Conservation (phyloP, 345 rosid genomes). For the Populus ilicifolia region DNA sequence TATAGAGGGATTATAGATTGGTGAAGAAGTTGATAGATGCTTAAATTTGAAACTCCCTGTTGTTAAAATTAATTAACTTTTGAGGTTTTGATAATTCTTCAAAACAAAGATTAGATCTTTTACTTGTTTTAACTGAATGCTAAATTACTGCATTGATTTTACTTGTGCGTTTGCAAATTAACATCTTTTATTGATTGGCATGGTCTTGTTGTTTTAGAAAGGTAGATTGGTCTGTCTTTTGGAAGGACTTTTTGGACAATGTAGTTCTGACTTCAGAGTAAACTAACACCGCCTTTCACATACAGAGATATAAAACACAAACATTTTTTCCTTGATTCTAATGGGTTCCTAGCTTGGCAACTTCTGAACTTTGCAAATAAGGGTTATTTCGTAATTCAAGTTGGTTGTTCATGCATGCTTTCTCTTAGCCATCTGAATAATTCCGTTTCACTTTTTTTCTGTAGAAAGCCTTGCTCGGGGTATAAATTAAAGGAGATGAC, state of each 20-base stretch:
- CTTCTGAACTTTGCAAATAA: not conserved
- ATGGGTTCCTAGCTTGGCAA: not conserved
- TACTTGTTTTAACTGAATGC: not conserved
- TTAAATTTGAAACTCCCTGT: not conserved
- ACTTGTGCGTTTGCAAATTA: not conserved
- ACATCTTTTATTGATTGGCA: not conserved
- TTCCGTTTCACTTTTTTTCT: constrained; percentile 5
- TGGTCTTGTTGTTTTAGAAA: not conserved
- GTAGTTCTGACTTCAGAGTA: not conserved
- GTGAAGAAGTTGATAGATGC: not conserved
- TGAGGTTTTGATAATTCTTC: not conserved
- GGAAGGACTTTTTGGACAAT: not conserved
- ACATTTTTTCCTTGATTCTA: not conserved
- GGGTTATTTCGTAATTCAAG: not conserved
- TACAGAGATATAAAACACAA: not conserved
- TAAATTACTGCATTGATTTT: not conserved
- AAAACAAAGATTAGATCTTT: not conserved
- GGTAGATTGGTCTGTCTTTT: not conserved
- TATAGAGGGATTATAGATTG: not conserved
- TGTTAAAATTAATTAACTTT: not conserved
- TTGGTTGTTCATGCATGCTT: not conserved
- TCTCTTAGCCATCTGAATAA: constrained; percentile 7
- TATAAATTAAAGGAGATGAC: constrained; percentile 90
- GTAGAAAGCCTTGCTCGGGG: constrained; percentile 93
- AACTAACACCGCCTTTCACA: not conserved